phyloP scores from a whole-genome alignment of 306 rosid genomes.

The Castanea sativa region DNA sequence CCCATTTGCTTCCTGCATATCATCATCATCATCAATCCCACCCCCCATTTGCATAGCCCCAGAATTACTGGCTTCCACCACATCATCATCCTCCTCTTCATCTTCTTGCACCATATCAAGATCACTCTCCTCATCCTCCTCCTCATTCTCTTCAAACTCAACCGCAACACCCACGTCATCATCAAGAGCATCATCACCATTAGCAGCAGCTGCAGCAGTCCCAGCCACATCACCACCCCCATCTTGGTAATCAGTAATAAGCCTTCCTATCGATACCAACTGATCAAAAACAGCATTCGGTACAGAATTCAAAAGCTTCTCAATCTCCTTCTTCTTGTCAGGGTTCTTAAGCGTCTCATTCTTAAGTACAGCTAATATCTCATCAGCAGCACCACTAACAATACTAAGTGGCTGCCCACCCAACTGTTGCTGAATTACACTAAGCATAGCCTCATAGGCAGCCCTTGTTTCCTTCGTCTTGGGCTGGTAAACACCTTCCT shows the following conservation, averaged over 20 bases:
- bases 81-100: constrained; percentile 81
- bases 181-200: constrained; percentile 72
- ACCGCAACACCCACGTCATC: constrained; percentile 94
- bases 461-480: constrained; percentile 94
- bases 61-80: constrained; percentile 49
- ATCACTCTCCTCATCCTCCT: constrained; percentile 92
- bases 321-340: constrained; percentile 87
- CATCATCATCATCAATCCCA: constrained; percentile 90
- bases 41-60: constrained; percentile 94
- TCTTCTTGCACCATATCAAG: constrained; percentile 92
- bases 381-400: constrained; percentile 83
- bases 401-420: constrained; percentile 86
- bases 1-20: constrained; percentile 76
- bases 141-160: constrained; percentile 94
- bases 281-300: constrained; percentile 52
- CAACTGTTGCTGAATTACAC: constrained; percentile 81
- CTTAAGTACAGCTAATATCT: constrained; percentile 72
- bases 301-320: constrained; percentile 69
- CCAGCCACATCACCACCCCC: constrained; percentile 49
- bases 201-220: constrained; percentile 25
- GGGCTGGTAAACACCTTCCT: constrained; percentile 83
- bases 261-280: constrained; percentile 72
- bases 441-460: constrained; percentile 89
- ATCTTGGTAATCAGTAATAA: constrained; percentile 82
- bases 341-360: constrained; percentile 57